Conservation (phyloP, 2,329 filamentous ascomycete genomes). For the Sphaerulina vaccinii region DNA sequence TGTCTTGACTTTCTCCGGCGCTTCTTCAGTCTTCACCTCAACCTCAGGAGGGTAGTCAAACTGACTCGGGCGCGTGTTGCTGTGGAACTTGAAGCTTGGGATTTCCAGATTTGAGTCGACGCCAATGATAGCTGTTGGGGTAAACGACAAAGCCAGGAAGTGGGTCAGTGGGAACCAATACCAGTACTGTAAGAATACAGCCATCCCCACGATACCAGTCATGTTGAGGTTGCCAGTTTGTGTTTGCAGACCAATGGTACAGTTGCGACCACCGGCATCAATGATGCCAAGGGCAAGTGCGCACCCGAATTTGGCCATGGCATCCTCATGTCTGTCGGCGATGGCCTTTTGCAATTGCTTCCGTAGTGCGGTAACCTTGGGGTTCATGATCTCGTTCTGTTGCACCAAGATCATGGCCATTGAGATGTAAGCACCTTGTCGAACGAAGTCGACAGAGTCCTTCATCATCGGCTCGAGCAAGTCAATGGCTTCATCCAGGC, state of each 20-base stretch:
- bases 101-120: conserved; percentile 92
- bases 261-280: conserved; percentile 95
- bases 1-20: conserved; percentile 88
- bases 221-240: conserved; percentile 99
- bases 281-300: conserved; percentile 94
- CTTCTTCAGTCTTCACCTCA: conserved; percentile 91
- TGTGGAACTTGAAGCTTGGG: conserved; percentile 92
- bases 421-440: conserved; percentile 91
- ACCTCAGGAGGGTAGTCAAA: conserved; percentile 98
- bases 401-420: conserved; percentile 99
- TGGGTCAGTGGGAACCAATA: conserved; percentile 99
- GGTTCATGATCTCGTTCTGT: conserved; percentile 98
- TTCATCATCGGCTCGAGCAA: conserved; percentile 99
- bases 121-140: conserved; percentile 93
- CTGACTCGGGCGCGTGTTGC: conserved; percentile 87
- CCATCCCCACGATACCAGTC: conserved; percentile 96
- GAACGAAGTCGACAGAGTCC: conserved; percentile 96
- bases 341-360: conserved; percentile 95
- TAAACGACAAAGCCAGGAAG: conserved; percentile 93
- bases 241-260: conserved; percentile 95
- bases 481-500: conserved; percentile 93
- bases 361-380: conserved; percentile 85
- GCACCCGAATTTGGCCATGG: conserved; percentile 98
- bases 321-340: conserved; percentile 92
- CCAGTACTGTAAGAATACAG: conserved; percentile 99